Evolutionary conservation across 495 filamentous ascomycete genomes (phyloP).

Genomic region (Podospora didyma): DNA sequence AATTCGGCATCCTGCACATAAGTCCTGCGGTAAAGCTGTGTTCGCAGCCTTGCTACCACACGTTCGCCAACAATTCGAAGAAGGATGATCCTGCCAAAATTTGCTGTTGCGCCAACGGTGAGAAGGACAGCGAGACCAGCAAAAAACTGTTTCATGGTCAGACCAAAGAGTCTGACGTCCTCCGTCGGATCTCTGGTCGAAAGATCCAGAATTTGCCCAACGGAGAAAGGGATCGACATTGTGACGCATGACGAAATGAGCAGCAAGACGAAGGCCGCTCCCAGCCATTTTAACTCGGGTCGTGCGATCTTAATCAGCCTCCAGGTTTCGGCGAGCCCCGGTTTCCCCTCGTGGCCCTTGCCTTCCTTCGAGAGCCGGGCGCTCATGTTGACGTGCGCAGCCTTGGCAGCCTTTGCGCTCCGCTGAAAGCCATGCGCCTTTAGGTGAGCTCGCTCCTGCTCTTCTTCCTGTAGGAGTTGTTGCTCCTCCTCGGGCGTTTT

Average conservation of each 20-base stretch:
- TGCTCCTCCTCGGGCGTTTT: conserved; percentile 9
- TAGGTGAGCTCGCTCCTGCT: conserved; percentile 22
- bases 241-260: conserved; percentile 84
- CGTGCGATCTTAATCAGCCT: conserved; percentile 83
- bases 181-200: conserved; percentile 36
- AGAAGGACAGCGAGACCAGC: conserved; percentile 34
- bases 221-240: conserved; percentile 93
- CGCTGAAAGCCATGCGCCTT: conserved; percentile 28
- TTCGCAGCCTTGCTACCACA: conserved; percentile 83
- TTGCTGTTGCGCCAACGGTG: conserved; percentile 53
- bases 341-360: conserved; percentile 58
- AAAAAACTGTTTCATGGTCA: conserved; percentile 37
- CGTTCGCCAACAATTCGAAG: conserved; percentile 94
- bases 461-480: conserved; percentile 7
- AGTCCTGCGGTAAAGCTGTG: conserved; percentile 83
- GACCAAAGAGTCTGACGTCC: conserved; percentile 26
- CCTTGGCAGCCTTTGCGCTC: conserved; percentile 75
- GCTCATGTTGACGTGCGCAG: conserved; percentile 84
- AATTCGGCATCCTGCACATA: conserved; percentile 96
- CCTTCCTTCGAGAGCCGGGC: conserved; percentile 83
- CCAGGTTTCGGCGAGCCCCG: conserved; percentile 74
- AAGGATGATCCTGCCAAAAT: conserved; percentile 91
- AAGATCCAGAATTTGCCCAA: conserved; percentile 89
- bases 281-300: conserved; percentile 77
- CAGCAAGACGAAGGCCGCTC: conserved; percentile 74